Evolutionary conservation across 1,284 basidiomycete species (phyloP).

Genomic region (Phylloporus sp.): DNA sequence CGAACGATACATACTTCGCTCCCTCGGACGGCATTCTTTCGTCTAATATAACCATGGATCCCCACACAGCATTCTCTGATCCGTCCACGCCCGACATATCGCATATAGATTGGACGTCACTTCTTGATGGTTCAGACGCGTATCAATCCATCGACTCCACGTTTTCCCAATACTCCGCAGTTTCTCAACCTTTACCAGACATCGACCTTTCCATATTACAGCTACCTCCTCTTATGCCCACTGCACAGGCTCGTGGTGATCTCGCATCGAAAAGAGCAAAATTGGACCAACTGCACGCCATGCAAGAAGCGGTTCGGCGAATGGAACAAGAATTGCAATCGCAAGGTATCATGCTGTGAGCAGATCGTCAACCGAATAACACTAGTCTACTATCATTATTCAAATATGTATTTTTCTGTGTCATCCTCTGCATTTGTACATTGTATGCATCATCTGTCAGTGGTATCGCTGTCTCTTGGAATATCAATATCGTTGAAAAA

Average conservation of each 20-base stretch:
- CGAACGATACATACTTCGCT: background rate
- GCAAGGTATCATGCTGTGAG: constrained; percentile 32
- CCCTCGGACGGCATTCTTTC: background rate
- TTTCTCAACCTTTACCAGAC: constrained; percentile 21
- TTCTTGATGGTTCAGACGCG: constrained; percentile 17
- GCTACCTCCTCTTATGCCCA: constrained; percentile 17
- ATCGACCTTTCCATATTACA: constrained; percentile 39
- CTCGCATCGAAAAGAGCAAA: constrained; percentile 23
- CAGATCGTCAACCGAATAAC: too few species aligned
- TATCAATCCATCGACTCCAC: constrained; percentile 13
- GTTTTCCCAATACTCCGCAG: constrained; percentile 8
- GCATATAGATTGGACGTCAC: constrained; percentile 26
- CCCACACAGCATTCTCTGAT: background rate
- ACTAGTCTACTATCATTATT: constrained; percentile 32
- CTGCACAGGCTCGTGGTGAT: constrained; percentile 5
- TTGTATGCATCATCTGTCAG: constrained; percentile 8
- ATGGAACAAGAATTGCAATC: constrained; percentile 38
- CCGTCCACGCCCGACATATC: constrained; percentile 7
- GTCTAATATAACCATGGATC: background rate
- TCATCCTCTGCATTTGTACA: constrained; percentile 3
- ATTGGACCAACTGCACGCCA: constrained; percentile 28
- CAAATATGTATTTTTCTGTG: constrained; percentile 16
- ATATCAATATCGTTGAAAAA: constrained; percentile 7
- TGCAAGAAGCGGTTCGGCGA: constrained; percentile 37
- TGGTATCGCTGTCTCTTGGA: background rate